phyloP scores from a whole-genome alignment of 176 grass and related monocot species.

The Carex myosuroides region DNA sequence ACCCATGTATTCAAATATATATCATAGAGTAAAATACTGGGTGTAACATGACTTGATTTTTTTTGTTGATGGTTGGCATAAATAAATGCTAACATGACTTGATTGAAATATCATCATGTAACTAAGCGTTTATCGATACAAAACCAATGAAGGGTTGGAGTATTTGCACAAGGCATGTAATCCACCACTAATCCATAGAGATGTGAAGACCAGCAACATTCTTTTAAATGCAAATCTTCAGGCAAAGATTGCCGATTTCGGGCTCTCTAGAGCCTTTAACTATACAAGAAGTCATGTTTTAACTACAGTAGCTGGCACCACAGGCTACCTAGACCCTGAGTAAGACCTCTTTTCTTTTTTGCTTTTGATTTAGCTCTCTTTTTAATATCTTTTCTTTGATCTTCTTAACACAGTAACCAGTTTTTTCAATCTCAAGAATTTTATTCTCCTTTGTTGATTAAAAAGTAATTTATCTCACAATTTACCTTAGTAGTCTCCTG shows the following conservation, averaged over 20 bases:
- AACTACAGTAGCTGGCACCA: background rate
- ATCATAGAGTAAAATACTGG: background rate
- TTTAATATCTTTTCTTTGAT: background rate
- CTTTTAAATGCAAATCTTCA: slow-evolving; percentile 31
- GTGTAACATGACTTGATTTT: background rate
- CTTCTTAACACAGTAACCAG: background rate
- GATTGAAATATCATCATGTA: background rate
- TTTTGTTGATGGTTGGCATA: no score
- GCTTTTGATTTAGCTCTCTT: background rate
- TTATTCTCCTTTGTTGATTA: no score
- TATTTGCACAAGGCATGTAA: slow-evolving; percentile 41
- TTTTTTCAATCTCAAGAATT: no score
- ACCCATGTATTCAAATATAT: no score
- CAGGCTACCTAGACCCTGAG: slow-evolving; percentile 3
- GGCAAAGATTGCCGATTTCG: slow-evolving; percentile 54
- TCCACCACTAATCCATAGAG: slow-evolving; percentile 34
- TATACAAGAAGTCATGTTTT: background rate
- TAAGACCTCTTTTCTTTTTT: background rate
- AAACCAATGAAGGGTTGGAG: slow-evolving; percentile 27
- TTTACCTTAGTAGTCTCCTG: no score
- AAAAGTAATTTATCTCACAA: no score
- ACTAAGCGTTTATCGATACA: background rate
- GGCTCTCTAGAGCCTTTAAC: slow-evolving; percentile 33
- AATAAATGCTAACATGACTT: background rate
- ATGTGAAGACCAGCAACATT: slow-evolving; percentile 50